Evolutionary conservation across 2,329 filamentous ascomycete genomes (phyloP), one percentile per base, ranked within the genome.

Genomic region (Pyricularia sp.): DNA sequence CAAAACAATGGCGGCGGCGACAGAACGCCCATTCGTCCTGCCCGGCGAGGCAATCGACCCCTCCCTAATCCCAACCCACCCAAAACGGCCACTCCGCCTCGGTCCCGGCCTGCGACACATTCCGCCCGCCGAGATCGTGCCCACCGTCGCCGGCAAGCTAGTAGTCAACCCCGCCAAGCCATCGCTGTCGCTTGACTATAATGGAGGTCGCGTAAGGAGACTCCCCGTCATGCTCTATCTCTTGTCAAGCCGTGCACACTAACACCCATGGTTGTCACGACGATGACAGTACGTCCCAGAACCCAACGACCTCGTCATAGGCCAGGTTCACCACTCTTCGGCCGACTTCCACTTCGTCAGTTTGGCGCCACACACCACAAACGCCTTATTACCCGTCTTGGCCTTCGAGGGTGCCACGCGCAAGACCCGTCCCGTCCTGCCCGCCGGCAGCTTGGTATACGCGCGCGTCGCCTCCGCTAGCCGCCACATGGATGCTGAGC

Each of bases 321-420:
- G 92, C 70, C 93, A 92, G 72, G 85, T 98, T 73, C 88, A 92
- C 75, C 91, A 90, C 77, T 90, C 88, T 69, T 86, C 88, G 67
- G 83, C 85, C 69, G 95, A 98, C 74, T 86, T 87, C 77, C 97
- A 92, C 84, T 89, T 91, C 78, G 93, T 93, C 78, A 84, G 85
- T 73, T 84, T 98, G 68, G 90, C 92, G 31, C 84, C 88, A 68
- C 85, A 88, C 76, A 85, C 86, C 4, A 80, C 86, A 69, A 78
- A 79, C 66, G 93, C 92, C 0, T 82, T 92, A 23, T 88, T 98
- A 0, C 93, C 92, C 0, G 92, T 97, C 73, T 85, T 98, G 25
- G 88, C 93, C n/a, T 99, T 99, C 78, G 94, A 98, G 79, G 89
- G 89, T 71, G 95, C 93, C 23, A 93, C 91, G 64, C 95, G 94